Evolutionary conservation across 1,284 basidiomycete species (phyloP).

Genomic region (Boletus smithii): DNA sequence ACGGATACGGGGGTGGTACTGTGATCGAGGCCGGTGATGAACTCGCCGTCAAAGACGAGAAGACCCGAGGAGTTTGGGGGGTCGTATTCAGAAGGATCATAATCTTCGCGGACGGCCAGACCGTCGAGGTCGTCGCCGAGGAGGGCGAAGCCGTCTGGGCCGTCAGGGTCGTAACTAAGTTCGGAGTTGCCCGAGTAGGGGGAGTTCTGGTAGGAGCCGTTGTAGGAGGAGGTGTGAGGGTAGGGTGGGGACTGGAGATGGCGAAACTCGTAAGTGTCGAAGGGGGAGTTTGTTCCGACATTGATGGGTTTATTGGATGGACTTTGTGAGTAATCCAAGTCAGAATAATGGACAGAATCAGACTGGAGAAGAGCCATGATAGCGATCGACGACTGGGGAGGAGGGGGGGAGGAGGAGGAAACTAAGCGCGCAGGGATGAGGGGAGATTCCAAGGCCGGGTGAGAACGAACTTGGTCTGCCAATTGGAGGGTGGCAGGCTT

Average conservation of each 20-base stretch:
- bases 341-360: slow-evolving; percentile 20
- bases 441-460: slow-evolving; percentile 25
- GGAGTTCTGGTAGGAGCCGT: slow-evolving; percentile 58
- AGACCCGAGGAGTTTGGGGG: slow-evolving; percentile 46
- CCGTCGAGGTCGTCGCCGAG: slow-evolving; percentile 40
- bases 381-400: slow-evolving; percentile 2
- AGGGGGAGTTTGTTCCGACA: slow-evolving; percentile 24
- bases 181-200: slow-evolving; percentile 67
- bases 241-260: slow-evolving; percentile 37
- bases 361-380: slow-evolving; percentile 31
- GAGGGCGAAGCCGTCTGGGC: slow-evolving; percentile 39
- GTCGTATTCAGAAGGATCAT: slow-evolving; percentile 71
- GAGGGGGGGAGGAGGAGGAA: slow-evolving; percentile 1
- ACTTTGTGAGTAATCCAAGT: slow-evolving; percentile 28
- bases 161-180: slow-evolving; percentile 51
- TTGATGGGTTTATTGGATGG: slow-evolving; percentile 31
- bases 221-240: slow-evolving; percentile 51
- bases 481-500: slow-evolving; percentile 17
- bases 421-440: slow-evolving; percentile 23
- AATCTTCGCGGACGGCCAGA: slow-evolving; percentile 42
- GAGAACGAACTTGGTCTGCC: slow-evolving; percentile 25
- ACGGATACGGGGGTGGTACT: slow-evolving; percentile 37
- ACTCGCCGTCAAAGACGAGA: slow-evolving; percentile 57
- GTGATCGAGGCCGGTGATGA: slow-evolving; percentile 39
- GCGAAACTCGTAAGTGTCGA: slow-evolving; percentile 39